These are phyloP conservation scores for Fabrea salina DNA, from an alignment of 169 alveolate species.

Conservation along the genomic window DNA sequence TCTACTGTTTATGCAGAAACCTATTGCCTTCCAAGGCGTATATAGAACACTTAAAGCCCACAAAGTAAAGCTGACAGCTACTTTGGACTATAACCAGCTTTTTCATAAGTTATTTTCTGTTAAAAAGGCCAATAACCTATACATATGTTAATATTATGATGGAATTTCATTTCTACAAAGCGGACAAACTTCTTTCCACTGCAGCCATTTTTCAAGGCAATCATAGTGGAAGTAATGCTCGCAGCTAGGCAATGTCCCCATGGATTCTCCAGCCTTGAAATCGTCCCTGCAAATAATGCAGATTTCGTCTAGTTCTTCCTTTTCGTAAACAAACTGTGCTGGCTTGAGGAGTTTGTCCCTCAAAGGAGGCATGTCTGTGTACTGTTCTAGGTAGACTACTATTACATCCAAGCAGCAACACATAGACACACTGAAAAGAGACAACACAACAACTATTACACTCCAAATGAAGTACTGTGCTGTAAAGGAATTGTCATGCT, in stretches of 20 bases:
- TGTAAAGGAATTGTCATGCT: not conserved
- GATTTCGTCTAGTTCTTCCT: not conserved
- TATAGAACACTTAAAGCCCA: too few relatives aligned
- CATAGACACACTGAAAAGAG: not conserved
- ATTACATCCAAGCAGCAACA: not conserved
- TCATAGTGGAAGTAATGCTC: slow-evolving; percentile 16
- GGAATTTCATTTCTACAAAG: slow-evolving; percentile 5
- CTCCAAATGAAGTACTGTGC: not conserved
- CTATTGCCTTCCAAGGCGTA: too few relatives aligned
- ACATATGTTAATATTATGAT: too few relatives aligned
- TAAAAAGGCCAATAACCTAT: too few relatives aligned
- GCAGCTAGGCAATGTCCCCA: slow-evolving; percentile 6
- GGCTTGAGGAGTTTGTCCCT: not conserved
- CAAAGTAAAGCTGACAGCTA: too few relatives aligned
- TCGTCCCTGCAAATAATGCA: not conserved
- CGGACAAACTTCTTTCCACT: not conserved
- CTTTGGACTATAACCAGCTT: too few relatives aligned
- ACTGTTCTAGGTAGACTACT: not conserved
- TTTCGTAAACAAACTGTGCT: not conserved
- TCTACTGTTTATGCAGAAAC: too few relatives aligned
- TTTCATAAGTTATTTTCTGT: too few relatives aligned
- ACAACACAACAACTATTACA: not conserved
- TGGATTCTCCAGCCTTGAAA: not conserved
- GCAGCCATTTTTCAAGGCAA: slow-evolving; percentile 2
- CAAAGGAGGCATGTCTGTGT: not conserved